These are phyloP conservation scores for Fusarium guadeloupense DNA, from an alignment of 2,329 filamentous ascomycete genomes.

Conservation along the genomic window DNA sequence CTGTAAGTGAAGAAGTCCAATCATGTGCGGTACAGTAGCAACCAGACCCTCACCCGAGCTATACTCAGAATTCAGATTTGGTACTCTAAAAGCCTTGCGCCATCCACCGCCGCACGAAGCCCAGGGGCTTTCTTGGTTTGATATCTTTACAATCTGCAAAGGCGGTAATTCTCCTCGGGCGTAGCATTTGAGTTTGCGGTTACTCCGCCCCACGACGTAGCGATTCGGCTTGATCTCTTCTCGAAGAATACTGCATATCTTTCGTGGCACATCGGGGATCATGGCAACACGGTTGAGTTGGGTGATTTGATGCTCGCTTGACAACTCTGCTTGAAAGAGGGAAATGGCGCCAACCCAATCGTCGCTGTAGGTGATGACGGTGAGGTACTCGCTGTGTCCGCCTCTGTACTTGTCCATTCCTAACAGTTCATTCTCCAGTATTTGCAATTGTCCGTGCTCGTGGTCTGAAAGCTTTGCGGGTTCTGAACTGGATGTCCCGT, in stretches of 20 bases:
- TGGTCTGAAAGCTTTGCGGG: not conserved
- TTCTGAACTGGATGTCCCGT: not conserved
- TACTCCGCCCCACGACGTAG: not conserved
- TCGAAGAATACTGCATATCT: not conserved
- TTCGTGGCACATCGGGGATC: not conserved
- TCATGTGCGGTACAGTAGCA: constrained; percentile 9
- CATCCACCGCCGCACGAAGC: not conserved
- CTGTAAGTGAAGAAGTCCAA: constrained; percentile 9
- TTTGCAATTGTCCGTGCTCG: not conserved
- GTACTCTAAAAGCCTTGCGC: constrained; percentile 2
- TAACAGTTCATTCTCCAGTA: constrained; percentile 4
- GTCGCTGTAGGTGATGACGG: constrained; percentile 2
- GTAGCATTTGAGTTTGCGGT: constrained; percentile 7
- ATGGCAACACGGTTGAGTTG: constrained; percentile 1
- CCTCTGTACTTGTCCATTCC: constrained; percentile 8
- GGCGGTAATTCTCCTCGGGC: not conserved
- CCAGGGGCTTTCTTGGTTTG: not conserved
- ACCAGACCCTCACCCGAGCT: constrained; percentile 4
- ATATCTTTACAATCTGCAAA: not conserved
- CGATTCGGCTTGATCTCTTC: constrained; percentile 8
- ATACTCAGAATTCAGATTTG: not conserved
- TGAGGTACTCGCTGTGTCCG: constrained; percentile 3
- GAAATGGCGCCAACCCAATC: constrained; percentile 3
- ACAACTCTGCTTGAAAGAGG: not conserved
- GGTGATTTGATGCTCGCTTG: not conserved